Evolutionary conservation across 352 stramenopile genomes (phyloP).

Genomic region (Pythium scleroteichum): DNA sequence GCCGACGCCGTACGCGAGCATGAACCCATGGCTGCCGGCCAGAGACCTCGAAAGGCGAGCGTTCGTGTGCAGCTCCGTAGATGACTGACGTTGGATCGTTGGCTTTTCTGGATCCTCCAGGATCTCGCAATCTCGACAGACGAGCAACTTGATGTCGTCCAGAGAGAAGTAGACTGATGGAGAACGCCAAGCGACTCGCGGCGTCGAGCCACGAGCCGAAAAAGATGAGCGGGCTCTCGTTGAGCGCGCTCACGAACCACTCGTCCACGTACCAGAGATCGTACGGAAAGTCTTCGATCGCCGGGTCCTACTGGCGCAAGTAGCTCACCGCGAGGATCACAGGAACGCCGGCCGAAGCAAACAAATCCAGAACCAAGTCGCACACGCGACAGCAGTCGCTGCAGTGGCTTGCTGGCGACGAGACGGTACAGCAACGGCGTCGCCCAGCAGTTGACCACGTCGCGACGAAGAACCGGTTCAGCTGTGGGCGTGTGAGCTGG

Average conservation of each 20-base stretch:
- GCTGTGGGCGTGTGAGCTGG: constrained; percentile 4
- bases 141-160: constrained; percentile 6
- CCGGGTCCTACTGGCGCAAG: not conserved
- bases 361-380: constrained; percentile 22
- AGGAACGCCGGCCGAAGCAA: constrained; percentile 10
- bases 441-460: constrained; percentile 24
- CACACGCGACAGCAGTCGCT: constrained; percentile 13
- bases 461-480: constrained; percentile 22
- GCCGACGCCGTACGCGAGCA: constrained; percentile 8
- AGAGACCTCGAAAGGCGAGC: not conserved
- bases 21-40: not conserved
- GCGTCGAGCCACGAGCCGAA: constrained; percentile 22
- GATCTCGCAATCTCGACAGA: too few relatives aligned
- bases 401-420: not conserved
- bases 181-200: constrained; percentile 17
- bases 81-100: not conserved
- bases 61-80: not conserved
- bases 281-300: constrained; percentile 1
- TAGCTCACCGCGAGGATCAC: constrained; percentile 11
- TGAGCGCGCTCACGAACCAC: constrained; percentile 15
- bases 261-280: constrained; percentile 15
- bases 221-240: constrained; percentile 21
- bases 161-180: constrained; percentile 16
- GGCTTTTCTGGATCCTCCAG: not conserved
- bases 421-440: constrained; percentile 16